Base-by-base conservation (phyloP, 1,284 basidiomycete genomes). In the Papiliotrema nemorosa region DNA sequence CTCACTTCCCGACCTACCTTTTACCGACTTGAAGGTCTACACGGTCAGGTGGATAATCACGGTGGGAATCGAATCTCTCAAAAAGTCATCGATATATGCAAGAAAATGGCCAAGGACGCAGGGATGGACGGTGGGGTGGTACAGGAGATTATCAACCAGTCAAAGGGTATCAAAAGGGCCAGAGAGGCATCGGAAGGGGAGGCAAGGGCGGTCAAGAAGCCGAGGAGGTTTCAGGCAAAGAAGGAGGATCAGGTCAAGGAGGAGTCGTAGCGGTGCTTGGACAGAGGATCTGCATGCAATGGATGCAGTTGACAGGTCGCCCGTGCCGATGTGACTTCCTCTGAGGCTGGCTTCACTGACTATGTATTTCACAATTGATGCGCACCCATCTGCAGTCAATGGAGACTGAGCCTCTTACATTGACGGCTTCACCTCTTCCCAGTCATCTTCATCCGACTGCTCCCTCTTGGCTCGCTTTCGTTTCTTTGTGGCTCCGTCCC, bases 21-120 rank as follows among this genome's bases (percentile, higher is more conserved):
- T 26, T 54, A 50, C 45, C 33, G 18, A 12, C 20, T 41, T 24
- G 37, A 37, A 3, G 53, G 53, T 10, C 44, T 54, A 12, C 5
- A 21, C 12, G 53, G 53, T 33, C 43, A 54, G 44, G 53, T 54
- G 20, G 44, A 55, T 36, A 46, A 41, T 20, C 53, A 55, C 29
- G 53, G 53, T 2, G 35, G 33, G 14, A 43, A 55, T 39, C 41
- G 50, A 26, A 48, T 55, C 40, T 18, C 36, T 14, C 10, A 36
- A 22, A 47, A 48, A 33, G 22, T 52, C 13, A 33, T 47, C 24
- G 24, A 47, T 26, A 26, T 48, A 13, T 29, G 47, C n/a, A 43
- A 44, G 36, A 37, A 38, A 21, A 18, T 52, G 16, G 45, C 45
- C n/a, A 18, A 25, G 16, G n/a, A 24, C 20, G 2, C 20, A 16